Conservation (phyloP, 2,329 filamentous ascomycete species). For the Aspergillus felis region DNA sequence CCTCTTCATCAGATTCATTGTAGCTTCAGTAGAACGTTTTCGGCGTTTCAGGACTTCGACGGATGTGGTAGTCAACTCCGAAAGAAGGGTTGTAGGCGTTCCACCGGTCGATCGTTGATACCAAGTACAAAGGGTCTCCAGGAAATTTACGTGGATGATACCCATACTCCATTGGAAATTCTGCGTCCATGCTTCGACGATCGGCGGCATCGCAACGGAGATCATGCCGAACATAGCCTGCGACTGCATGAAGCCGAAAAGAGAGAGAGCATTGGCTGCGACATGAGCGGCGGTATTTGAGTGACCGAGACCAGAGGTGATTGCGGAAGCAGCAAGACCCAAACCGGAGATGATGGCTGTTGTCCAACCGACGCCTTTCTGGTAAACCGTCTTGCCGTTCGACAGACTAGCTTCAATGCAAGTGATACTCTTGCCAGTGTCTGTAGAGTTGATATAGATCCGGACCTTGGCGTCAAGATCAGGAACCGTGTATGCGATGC, state of each 20-base stretch:
- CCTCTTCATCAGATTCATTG: slow-evolving; percentile 21
- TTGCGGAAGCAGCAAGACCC: slow-evolving; percentile 76
- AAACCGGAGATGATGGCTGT: slow-evolving; percentile 84
- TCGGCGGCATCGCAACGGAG: slow-evolving; percentile 74
- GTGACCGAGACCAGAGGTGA: slow-evolving; percentile 86
- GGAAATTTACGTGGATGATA: slow-evolving; percentile 80
- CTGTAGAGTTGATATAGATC: slow-evolving; percentile 72
- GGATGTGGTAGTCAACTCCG: slow-evolving; percentile 68
- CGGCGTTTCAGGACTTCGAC: slow-evolving; percentile 70
- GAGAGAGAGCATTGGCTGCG: slow-evolving; percentile 86
- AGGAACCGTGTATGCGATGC: slow-evolving; percentile 82
- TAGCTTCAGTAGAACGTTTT: slow-evolving; percentile 47
- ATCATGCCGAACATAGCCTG: slow-evolving; percentile 89
- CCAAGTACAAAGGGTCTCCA: slow-evolving; percentile 89
- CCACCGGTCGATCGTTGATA: slow-evolving; percentile 92
- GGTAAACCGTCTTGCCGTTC: slow-evolving; percentile 88
- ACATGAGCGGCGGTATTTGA: slow-evolving; percentile 93
- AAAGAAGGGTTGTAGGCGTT: slow-evolving; percentile 72
- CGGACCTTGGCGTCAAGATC: slow-evolving; percentile 84
- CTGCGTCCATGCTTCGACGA: slow-evolving; percentile 90
- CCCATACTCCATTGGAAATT: slow-evolving; percentile 99
- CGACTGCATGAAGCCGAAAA: slow-evolving; percentile 91
- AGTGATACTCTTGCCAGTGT: slow-evolving; percentile 63
- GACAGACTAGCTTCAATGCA: slow-evolving; percentile 85
- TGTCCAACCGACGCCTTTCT: slow-evolving; percentile 82